Percentiles rank a stretch among this genome's conserved stretches.
Evolutionary conservation across 2,329 filamentous ascomycete species (phyloP).

Genomic region (Sphaerostilbella broomeana): DNA sequence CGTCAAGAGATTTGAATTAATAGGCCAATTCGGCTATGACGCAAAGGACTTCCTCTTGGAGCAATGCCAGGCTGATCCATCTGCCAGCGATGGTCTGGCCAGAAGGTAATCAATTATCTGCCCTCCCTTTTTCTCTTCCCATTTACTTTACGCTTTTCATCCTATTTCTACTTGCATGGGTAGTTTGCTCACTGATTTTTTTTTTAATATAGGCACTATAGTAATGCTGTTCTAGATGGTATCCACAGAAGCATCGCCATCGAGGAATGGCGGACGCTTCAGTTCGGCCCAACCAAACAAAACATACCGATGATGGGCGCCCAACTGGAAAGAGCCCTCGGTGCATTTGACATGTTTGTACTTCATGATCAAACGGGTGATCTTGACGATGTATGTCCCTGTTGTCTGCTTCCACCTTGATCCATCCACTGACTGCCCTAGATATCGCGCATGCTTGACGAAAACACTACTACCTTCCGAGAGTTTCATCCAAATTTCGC

Average conservation of each 20-base stretch:
- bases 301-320: constrained; percentile 32
- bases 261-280: constrained; percentile 59
- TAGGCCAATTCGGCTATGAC: constrained; percentile 73
- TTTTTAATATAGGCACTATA: constrained; percentile 64
- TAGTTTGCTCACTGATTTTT: too few species aligned
- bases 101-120: constrained; percentile 43
- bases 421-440: too few species aligned
- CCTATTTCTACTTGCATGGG: too few species aligned
- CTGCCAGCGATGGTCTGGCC: constrained; percentile 67
- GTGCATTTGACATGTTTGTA: constrained; percentile 85
- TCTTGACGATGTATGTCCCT: constrained; percentile 55
- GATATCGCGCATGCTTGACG: constrained; percentile 60
- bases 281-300: constrained; percentile 16
- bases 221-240: constrained; percentile 65
- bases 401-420: too few species aligned
- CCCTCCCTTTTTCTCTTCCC: background rate
- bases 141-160: too few species aligned
- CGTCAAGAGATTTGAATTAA: constrained; percentile 60
- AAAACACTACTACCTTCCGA: constrained; percentile 52
- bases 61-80: constrained; percentile 54
- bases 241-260: constrained; percentile 78
- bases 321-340: constrained; percentile 64
- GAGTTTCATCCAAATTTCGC: constrained; percentile 45
- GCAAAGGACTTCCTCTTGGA: constrained; percentile 75
- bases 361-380: constrained; percentile 67